Percentiles rank a stretch among this genome's conserved stretches.
Evolutionary conservation across 805 yeast genomes (phyloP).

Genomic region (Spathaspora arborariae): DNA sequence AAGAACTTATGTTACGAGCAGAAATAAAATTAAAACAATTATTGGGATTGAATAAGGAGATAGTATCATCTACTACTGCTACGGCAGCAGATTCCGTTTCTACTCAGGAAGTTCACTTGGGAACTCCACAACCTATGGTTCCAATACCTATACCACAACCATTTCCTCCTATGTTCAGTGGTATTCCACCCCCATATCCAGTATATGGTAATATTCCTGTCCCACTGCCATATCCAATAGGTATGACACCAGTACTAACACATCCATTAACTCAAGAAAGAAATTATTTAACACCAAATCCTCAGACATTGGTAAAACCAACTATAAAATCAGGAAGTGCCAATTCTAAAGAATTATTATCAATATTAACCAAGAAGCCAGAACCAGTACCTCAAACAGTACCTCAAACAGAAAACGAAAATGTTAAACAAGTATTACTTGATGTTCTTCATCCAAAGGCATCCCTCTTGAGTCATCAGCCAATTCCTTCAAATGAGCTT

Average conservation of each 20-base stretch:
- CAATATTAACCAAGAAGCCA: slow-evolving; percentile 32
- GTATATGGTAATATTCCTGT: slow-evolving; percentile 5
- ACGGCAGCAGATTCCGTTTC: neutral
- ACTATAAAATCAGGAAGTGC: slow-evolving; percentile 27
- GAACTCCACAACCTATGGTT: neutral
- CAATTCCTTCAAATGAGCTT: slow-evolving; percentile 21
- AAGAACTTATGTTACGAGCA: slow-evolving; percentile 57
- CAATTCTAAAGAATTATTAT: slow-evolving; percentile 41
- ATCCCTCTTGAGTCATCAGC: neutral
- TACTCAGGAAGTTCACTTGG: neutral
- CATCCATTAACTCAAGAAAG: slow-evolving; percentile 9
- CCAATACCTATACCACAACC: slow-evolving; percentile 8
- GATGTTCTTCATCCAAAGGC: slow-evolving; percentile 1
- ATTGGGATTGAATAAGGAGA: slow-evolving; percentile 47
- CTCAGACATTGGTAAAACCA: slow-evolving; percentile 39
- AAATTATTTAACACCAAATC: slow-evolving; percentile 21
- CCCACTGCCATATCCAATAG: slow-evolving; percentile 5
- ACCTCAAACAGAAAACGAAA: neutral
- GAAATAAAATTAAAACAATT: slow-evolving; percentile 61
- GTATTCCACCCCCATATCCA: slow-evolving; percentile 1
- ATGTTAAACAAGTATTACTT: neutral
- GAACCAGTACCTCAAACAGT: neutral
- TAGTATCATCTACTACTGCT: slow-evolving; percentile 29
- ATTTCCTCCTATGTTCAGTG: slow-evolving; percentile 12
- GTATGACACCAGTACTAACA: slow-evolving; percentile 8